Evolutionary conservation across 768 basidiomycete genomes (phyloP), one percentile per base, ranked within the genome.

Genomic region (Lyophyllum semitale): DNA sequence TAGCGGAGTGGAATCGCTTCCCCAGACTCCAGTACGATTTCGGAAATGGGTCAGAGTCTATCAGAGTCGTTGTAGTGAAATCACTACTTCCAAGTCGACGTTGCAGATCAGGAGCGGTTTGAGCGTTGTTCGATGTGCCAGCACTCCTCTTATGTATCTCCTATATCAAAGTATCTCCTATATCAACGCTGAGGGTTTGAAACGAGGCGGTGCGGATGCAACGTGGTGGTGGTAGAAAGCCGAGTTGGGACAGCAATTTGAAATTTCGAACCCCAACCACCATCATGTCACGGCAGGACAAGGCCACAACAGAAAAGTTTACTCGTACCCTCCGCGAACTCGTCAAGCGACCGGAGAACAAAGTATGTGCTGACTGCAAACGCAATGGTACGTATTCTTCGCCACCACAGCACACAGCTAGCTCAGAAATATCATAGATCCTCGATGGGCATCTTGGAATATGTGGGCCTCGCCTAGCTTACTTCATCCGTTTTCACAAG

Each of bases 391-490:
- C 32, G 86, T 72, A 49, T 51, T 22, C 18, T 45, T 6, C 55
- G 42, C 58, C 51, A 42, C 53, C 48, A 23, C 40, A 29, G n/a
- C 4, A 17, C 55, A 25, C 40, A 33, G 53, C 32, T 29, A 50
- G 52, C 54, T 58, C 43, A 38, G 32, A 22, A 33, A 52, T 45
- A 17, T 22, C 37, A 23, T 47, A 97, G 95, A 98, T 79, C 93
- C 96, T 41, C 82, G 96, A 63, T 99, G 96, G 96, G 96, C 96
- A 40, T 94, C 93, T 8, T 97, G 95, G 91, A 98, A 98, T 70
- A 72, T 98, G 91, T 93, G 67, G 60, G 86, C 65, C 47, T 32
- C 56, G 13, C 50, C 8, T 35, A 26, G 29, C n/a, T n/a, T n/a
- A n/a, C n/a, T n/a, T 5, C 17, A 55, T 22, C n/a, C 37, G 11